Evolutionary conservation across 345 rosid genomes (phyloP).

Genomic region (Raphanus sativus): DNA sequence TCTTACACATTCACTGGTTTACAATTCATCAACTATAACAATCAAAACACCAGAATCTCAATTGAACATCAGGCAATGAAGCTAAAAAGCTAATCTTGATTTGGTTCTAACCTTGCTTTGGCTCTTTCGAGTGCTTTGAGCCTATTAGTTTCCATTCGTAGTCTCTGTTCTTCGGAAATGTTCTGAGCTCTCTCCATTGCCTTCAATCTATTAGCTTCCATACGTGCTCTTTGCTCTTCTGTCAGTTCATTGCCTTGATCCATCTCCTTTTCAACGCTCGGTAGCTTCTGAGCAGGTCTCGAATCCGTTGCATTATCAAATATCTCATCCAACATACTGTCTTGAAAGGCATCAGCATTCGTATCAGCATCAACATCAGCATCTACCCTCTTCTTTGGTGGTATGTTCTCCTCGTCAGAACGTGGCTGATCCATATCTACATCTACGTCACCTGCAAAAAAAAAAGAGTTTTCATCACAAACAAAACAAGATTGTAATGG

Average conservation of each 20-base stretch:
- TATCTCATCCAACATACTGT: conserved; percentile 58
- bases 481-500: background rate
- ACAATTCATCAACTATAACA: background rate
- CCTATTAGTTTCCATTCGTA: conserved; percentile 87
- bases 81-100: conserved; percentile 18
- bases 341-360: conserved; percentile 38
- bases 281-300: conserved; percentile 25
- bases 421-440: conserved; percentile 38
- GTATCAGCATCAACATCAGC: conserved; percentile 13
- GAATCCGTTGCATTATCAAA: conserved; percentile 51
- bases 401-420: conserved; percentile 40
- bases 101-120: conserved; percentile 50
- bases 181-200: conserved; percentile 67
- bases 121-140: conserved; percentile 81
- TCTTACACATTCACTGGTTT: background rate
- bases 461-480: background rate
- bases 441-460: conserved; percentile 36
- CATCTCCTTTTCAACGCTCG: conserved; percentile 27
- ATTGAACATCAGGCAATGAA: background rate
- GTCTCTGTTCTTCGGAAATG: conserved; percentile 72
- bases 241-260: conserved; percentile 45
- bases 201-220: conserved; percentile 78
- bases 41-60: background rate
- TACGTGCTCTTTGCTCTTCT: conserved; percentile 70
- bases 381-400: conserved; percentile 18